Evolutionary conservation across 306 rosid species (phyloP).

Genomic region (Cucurbita pepo): DNA sequence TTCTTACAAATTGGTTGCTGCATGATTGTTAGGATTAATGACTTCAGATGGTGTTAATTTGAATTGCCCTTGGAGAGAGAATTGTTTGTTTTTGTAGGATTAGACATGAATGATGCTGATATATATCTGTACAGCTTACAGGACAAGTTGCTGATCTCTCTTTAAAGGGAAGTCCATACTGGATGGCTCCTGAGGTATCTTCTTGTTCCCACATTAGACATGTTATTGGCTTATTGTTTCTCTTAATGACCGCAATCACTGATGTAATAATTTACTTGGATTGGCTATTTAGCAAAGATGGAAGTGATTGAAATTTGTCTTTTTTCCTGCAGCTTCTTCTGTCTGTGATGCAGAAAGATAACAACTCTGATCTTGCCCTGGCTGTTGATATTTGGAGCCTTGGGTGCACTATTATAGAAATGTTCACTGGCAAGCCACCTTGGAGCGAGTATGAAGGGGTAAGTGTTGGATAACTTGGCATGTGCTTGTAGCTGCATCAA

Average conservation of each 20-base stretch:
- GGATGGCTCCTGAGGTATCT: constrained; percentile 99
- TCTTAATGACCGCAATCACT: neutral
- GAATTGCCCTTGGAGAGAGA: neutral
- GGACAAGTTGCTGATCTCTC: constrained; percentile 77
- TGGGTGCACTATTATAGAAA: constrained; percentile 93
- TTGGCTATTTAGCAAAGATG: neutral
- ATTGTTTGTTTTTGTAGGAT: neutral
- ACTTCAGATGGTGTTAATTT: neutral
- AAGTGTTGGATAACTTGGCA: constrained; percentile 20
- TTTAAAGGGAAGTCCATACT: constrained; percentile 92
- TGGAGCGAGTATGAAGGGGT: constrained; percentile 98
- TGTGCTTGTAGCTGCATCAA: neutral
- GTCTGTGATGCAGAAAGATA: constrained; percentile 63
- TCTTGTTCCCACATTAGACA: constrained; percentile 5
- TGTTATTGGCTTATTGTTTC: neutral
- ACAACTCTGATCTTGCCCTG: constrained; percentile 66
- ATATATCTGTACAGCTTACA: constrained; percentile 38
- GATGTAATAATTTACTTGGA: neutral
- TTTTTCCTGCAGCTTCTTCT: constrained; percentile 52
- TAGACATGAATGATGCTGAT: neutral
- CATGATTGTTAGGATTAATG: neutral
- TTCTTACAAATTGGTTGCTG: neutral
- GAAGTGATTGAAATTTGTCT: neutral
- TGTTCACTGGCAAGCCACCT: constrained; percentile 92
- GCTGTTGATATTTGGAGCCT: constrained; percentile 96